phyloP scores from a whole-genome alignment of 2,329 filamentous ascomycete genomes.

The Chaetomium sp. region DNA sequence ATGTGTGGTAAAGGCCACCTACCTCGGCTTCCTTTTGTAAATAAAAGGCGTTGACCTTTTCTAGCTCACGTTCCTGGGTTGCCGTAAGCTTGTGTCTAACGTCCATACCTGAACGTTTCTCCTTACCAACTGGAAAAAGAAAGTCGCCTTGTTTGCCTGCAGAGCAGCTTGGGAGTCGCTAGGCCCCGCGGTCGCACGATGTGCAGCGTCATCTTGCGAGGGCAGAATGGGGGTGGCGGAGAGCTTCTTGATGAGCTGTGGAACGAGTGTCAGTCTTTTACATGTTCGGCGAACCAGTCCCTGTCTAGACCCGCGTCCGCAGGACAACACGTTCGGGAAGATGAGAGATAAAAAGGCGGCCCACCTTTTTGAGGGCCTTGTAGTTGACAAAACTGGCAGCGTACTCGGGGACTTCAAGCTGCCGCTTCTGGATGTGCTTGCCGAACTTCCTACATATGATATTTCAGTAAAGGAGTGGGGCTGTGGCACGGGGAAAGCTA shows the following conservation, averaged over 20 bases:
- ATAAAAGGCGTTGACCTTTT: slow-evolving; percentile 98
- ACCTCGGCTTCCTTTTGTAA: slow-evolving; percentile 97
- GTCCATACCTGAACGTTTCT: background rate
- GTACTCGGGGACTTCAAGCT: slow-evolving; percentile 99
- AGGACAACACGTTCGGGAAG: background rate
- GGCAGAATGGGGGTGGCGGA: slow-evolving; percentile 82
- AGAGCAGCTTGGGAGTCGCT: slow-evolving; percentile 79
- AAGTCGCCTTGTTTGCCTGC: slow-evolving; percentile 95
- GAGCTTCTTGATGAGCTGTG: slow-evolving; percentile 94
- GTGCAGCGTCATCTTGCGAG: slow-evolving; percentile 59
- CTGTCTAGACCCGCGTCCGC: slow-evolving; percentile 17
- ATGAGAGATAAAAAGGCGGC: slow-evolving; percentile 17
- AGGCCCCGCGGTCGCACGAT: slow-evolving; percentile 36
- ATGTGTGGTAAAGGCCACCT: slow-evolving; percentile 28
- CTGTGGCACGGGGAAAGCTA: background rate
- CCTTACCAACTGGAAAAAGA: slow-evolving; percentile 92
- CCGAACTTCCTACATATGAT: slow-evolving; percentile 80
- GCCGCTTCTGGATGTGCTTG: slow-evolving; percentile 97
- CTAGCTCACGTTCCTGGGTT: slow-evolving; percentile 82
- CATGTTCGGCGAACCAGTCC: slow-evolving; percentile 5
- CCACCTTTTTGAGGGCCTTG: slow-evolving; percentile 96
- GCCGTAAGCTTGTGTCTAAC: slow-evolving; percentile 34
- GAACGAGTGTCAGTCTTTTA: slow-evolving; percentile 22
- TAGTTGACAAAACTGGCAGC: slow-evolving; percentile 99
- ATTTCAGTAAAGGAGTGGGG: slow-evolving; percentile 17